Evolutionary conservation across 768 basidiomycete genomes (phyloP), one percentile per base, ranked within the genome.

Genomic region (Glaciozyma martinii): DNA sequence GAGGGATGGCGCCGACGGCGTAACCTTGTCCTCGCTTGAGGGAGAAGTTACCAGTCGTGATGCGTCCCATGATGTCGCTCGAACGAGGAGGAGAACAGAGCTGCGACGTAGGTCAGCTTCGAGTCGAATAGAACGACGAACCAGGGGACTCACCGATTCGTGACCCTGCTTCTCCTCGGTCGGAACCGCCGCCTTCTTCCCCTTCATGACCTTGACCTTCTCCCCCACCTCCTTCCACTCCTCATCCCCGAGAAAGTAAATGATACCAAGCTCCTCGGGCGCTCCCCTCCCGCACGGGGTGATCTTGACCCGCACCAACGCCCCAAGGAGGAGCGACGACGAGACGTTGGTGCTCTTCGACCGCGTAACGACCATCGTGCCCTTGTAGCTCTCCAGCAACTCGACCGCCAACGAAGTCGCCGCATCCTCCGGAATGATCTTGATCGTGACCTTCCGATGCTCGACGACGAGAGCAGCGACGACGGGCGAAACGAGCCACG

Each of bases 11-110:
- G 23, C 85, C 94, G 18, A 95, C 80, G 3, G 83, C 92, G 71
- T 84, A 83, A 0, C 89, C 91, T 64, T 82, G 78, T 0, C 93
- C 93, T 33, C 85, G 82, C 0, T 84, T 81, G 12, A 97, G 80
- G 2, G 92, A 93, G 74, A 82, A 87, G 65, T 85, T 85, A 0
- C 92, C 93, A 3, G 88, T 86, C 0, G 90, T 90, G 25, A 91
- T 80, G 72, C 88, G 89, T 1, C 94, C 93, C 59, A 94, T 83
- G 30, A 68, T 25, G 21, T 46, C 23, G 0, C 61, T 60, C 4
- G 25, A 19, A 27, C 25, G 29, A 1, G 68, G 71, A 2, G 5
- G 49, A 3, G 44, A 23, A 55, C 63, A 63, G 43, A 63, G 59
- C 68, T 72, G 57, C 15, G 40, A 50, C 15, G 15, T 21, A 46